Conservation (phyloP, 2,329 filamentous ascomycete species). For the Hymenoscyphus scutula region DNA sequence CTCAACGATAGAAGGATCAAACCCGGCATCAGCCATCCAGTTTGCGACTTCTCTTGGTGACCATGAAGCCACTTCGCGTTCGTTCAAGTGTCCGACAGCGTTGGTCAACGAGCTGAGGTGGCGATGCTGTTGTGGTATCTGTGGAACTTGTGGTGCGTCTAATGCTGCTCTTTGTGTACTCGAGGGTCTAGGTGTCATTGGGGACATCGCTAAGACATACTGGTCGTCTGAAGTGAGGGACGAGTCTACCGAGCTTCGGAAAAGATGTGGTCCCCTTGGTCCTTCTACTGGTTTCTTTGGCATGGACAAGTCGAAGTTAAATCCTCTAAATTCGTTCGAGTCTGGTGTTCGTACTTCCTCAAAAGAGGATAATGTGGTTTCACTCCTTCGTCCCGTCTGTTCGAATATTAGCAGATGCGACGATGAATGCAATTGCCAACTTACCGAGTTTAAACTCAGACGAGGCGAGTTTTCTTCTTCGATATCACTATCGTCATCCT, state of each 20-base stretch:
- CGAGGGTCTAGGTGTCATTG: slow-evolving; percentile 64
- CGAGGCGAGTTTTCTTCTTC: slow-evolving; percentile 59
- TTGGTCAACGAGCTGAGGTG: slow-evolving; percentile 56
- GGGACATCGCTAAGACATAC: slow-evolving; percentile 65
- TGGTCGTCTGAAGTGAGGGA: slow-evolving; percentile 52
- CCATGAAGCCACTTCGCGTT: slow-evolving; percentile 62
- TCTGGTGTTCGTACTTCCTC: slow-evolving; percentile 79
- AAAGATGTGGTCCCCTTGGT: slow-evolving; percentile 82
- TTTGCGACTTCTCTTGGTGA: slow-evolving; percentile 74
- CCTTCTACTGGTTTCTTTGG: slow-evolving; percentile 67
- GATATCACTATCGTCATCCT: slow-evolving; percentile 54
- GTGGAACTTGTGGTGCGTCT: slow-evolving; percentile 27
- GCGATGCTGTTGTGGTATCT: slow-evolving; percentile 33
- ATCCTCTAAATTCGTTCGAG: slow-evolving; percentile 54
- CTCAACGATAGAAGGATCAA: slow-evolving; percentile 74
- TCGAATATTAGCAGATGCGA: slow-evolving; percentile 16
- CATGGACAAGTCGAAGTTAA: slow-evolving; percentile 56
- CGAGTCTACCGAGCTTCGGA: slow-evolving; percentile 65
- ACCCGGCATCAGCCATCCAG: slow-evolving; percentile 81
- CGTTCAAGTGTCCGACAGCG: slow-evolving; percentile 56
- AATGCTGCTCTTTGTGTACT: slow-evolving; percentile 32
- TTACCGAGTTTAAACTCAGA: slow-evolving; percentile 69
- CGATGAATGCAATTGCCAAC: slow-evolving; percentile 36
- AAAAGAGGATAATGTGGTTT: slow-evolving; percentile 83
- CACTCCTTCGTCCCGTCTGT: slow-evolving; percentile 69